Conservation (phyloP, 495 filamentous ascomycete species). For the Talaromyces wortmannii region DNA sequence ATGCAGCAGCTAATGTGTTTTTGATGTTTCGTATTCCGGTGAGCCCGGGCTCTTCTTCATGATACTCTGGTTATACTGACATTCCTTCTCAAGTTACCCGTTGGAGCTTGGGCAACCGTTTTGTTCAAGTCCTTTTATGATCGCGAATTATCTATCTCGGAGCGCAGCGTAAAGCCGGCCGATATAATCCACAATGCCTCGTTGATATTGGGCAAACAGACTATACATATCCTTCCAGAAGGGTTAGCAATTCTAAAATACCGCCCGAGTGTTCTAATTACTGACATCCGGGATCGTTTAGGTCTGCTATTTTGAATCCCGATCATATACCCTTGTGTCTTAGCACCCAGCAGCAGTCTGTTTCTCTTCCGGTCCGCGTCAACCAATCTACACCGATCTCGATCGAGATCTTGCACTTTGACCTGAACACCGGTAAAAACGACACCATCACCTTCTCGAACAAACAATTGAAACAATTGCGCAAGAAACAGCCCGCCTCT, state of each 20-base stretch:
- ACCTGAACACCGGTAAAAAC: constrained; percentile 69
- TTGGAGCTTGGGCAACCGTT: constrained; percentile 60
- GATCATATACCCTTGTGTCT: constrained; percentile 71
- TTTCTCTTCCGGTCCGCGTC: constrained; percentile 76
- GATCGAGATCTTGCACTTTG: constrained; percentile 78
- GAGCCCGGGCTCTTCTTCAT: constrained; percentile 16
- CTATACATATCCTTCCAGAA: constrained; percentile 94
- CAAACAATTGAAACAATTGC: constrained; percentile 62
- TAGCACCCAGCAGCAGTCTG: constrained; percentile 48
- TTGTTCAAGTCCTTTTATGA: constrained; percentile 75
- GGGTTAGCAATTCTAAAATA: constrained; percentile 51
- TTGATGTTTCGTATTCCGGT: constrained; percentile 89
- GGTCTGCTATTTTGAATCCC: constrained; percentile 82
- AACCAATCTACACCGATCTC: constrained; percentile 85
- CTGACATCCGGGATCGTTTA: constrained; percentile 28
- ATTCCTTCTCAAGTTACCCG: constrained; percentile 41
- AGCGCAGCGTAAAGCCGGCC: constrained; percentile 78
- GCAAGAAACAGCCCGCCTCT: constrained; percentile 47
- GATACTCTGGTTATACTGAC: not conserved
- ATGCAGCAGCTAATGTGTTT: constrained; percentile 67
- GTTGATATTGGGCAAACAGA: constrained; percentile 88
- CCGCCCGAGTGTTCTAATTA: not conserved
- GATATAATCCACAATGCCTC: constrained; percentile 84
- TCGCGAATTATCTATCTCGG: constrained; percentile 82
- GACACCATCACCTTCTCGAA: constrained; percentile 69